A percentile compares a stretch with the other conserved stretches of the same genome.
Conservation (phyloP, 2,329 filamentous ascomycete genomes). For the Coniochaeta sp. region DNA sequence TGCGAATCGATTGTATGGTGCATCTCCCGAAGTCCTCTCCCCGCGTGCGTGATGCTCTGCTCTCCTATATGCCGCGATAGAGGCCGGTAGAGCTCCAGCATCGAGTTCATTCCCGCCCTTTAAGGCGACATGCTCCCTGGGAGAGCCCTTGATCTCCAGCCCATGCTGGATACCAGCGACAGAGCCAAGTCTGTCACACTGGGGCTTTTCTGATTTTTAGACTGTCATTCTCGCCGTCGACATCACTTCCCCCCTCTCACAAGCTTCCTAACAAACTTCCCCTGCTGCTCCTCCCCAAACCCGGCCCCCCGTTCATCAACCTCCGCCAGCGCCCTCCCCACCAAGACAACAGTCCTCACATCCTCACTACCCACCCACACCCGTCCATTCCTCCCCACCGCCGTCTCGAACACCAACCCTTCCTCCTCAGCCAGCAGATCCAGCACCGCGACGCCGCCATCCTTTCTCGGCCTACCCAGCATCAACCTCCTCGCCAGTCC, state of each 20-base stretch:
- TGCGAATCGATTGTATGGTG: neutral
- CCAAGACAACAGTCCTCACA: conserved; percentile 63
- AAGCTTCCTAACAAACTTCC: conserved; percentile 60
- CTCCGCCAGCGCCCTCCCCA: conserved; percentile 71
- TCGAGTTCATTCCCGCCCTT: neutral
- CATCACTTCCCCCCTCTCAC: conserved; percentile 39
- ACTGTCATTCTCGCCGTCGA: neutral
- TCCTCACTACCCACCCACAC: conserved; percentile 85
- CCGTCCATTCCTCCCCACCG: conserved; percentile 84
- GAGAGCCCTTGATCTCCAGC: neutral
- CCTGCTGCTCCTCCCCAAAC: conserved; percentile 59
- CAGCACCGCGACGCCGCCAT: conserved; percentile 63
- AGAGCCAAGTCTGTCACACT: neutral
- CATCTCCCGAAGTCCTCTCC: neutral
- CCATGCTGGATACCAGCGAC: neutral
- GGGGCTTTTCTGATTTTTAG: too few relatives aligned
- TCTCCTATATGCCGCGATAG: neutral
- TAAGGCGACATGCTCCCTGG: neutral
- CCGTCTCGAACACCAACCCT: conserved; percentile 85
- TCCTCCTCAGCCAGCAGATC: conserved; percentile 65
- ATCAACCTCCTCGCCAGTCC: conserved; percentile 78
- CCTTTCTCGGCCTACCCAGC: conserved; percentile 52
- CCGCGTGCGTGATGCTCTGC: neutral
- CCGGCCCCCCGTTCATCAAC: conserved; percentile 58
- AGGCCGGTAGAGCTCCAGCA: neutral